A percentile compares a stretch with the other conserved stretches of the same genome.
Conservation (phyloP, 345 rosid species). For the Bruguiera sexangula region DNA sequence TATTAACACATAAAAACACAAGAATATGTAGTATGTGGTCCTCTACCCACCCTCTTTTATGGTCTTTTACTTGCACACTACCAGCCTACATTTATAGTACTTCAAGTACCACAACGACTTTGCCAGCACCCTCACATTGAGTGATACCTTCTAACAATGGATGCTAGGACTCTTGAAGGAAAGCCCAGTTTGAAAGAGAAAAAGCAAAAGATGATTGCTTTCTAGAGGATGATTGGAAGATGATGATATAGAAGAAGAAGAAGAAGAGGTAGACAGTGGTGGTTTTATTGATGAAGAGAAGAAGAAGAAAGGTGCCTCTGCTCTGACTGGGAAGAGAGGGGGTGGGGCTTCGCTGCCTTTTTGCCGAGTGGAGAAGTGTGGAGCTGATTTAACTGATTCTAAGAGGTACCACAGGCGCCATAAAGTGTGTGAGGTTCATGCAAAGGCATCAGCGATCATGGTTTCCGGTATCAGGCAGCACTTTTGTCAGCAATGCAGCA, state of each 20-base stretch:
- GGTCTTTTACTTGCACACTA: conserved; percentile 2
- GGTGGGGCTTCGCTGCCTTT: conserved; percentile 36
- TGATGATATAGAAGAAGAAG: conserved; percentile 53
- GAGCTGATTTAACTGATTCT: conserved; percentile 56
- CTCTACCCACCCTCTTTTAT: conserved; percentile 17
- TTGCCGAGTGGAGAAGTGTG: conserved; percentile 73
- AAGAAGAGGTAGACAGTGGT: conserved; percentile 34
- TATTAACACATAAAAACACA: conserved; percentile 6
- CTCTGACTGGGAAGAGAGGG: conserved; percentile 27
- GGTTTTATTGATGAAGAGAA: conserved; percentile 37
- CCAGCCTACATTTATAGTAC: conserved; percentile 10
- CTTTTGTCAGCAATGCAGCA: conserved; percentile 97
- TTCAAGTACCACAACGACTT: conserved; percentile 11
- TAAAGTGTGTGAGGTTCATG: conserved; percentile 81
- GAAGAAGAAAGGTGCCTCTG: conserved; percentile 32
- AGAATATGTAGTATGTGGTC: conserved; percentile 36
- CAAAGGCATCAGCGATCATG: conserved; percentile 57
- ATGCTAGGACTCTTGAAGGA: conserved; percentile 32
- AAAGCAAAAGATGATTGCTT: conserved; percentile 24
- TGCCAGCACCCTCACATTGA: not conserved
- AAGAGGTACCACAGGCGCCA: conserved; percentile 80
- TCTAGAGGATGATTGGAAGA: conserved; percentile 53
- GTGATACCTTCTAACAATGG: conserved; percentile 21
- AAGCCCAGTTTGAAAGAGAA: conserved; percentile 32
- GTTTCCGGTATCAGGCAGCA: conserved; percentile 68